Conservation (phyloP, 1,139 yeast species). For the Suhomyces guaymorum region DNA sequence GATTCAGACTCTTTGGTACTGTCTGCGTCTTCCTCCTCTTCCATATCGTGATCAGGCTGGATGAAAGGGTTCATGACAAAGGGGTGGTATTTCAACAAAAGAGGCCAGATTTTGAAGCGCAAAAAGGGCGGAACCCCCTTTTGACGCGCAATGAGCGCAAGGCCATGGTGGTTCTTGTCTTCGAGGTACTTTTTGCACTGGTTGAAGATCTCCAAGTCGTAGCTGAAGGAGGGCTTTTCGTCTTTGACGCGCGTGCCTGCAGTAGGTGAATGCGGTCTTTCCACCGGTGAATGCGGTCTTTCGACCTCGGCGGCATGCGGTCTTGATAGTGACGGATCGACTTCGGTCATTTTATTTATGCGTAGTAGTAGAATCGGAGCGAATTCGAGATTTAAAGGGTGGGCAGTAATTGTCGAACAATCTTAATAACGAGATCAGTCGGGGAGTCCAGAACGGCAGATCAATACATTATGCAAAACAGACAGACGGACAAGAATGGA, state of each 20-base stretch:
- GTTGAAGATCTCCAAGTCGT: constrained; percentile 42
- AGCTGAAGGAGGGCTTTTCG: constrained; percentile 40
- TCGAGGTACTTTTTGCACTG: constrained; percentile 45
- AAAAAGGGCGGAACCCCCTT: constrained; percentile 84
- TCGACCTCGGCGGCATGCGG: constrained; percentile 2
- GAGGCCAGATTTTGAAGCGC: constrained; percentile 82
- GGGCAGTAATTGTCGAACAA: not conserved
- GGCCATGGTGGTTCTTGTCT: constrained; percentile 58
- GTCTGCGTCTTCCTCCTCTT: constrained; percentile 17
- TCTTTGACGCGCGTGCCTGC: constrained; percentile 3
- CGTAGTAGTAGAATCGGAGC: too few species aligned
- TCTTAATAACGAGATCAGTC: not conserved
- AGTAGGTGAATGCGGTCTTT: constrained; percentile 3
- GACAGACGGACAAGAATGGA: too few species aligned
- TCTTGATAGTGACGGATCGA: constrained; percentile 8
- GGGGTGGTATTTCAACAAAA: constrained; percentile 78
- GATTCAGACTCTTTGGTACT: constrained; percentile 10
- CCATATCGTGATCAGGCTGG: constrained; percentile 48
- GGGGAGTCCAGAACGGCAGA: not conserved
- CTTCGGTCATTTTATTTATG: too few species aligned
- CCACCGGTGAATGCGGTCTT: not conserved
- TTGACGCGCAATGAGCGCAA: constrained; percentile 80
- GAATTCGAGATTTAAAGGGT: too few species aligned
- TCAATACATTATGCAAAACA: not conserved
- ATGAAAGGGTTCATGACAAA: constrained; percentile 76